A percentile compares a stretch with the other conserved stretches of the same genome.
Evolutionary conservation across 2,329 filamentous ascomycete genomes (phyloP).

Genomic region (Calonectria hongkongensis): DNA sequence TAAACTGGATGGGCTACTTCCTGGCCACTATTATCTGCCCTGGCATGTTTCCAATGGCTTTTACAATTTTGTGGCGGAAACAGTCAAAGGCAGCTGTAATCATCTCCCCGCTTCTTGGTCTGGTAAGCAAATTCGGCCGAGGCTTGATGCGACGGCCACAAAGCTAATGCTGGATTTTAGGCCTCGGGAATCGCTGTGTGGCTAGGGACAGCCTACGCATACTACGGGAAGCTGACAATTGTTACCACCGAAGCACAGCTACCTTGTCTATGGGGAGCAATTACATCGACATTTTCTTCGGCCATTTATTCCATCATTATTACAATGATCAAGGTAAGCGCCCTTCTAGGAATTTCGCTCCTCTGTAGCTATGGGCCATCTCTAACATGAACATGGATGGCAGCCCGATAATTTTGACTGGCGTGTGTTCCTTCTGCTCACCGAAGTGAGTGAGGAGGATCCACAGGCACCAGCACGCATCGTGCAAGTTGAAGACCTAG

Average conservation of each 20-base stretch:
- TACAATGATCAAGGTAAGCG: conserved; percentile 29
- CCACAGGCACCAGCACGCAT: conserved; percentile 26
- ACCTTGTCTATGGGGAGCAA: conserved; percentile 36
- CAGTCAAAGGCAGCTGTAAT: conserved; percentile 35
- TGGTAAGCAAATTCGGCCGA: conserved; percentile 4
- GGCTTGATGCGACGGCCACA: neutral
- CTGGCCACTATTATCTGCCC: conserved; percentile 35
- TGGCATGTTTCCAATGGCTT: conserved; percentile 38
- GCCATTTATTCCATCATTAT: conserved; percentile 36
- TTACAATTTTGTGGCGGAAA: conserved; percentile 37
- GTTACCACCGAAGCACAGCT: conserved; percentile 37
- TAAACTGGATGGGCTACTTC: conserved; percentile 41
- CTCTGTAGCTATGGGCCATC: no score
- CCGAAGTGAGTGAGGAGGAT: conserved; percentile 31
- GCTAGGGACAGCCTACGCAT: conserved; percentile 34
- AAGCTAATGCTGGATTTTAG: neutral
- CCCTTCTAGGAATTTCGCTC: no score
- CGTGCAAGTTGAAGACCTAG: conserved; percentile 30
- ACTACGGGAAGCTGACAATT: conserved; percentile 35
- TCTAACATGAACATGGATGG: neutral
- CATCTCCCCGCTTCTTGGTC: conserved; percentile 33
- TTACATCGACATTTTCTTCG: conserved; percentile 36
- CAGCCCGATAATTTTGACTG: conserved; percentile 38
- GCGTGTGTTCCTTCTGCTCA: conserved; percentile 34
- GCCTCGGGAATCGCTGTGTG: conserved; percentile 34